Conservation (phyloP, 1,139 yeast genomes). For the Cylindricascospora bacillispora region DNA sequence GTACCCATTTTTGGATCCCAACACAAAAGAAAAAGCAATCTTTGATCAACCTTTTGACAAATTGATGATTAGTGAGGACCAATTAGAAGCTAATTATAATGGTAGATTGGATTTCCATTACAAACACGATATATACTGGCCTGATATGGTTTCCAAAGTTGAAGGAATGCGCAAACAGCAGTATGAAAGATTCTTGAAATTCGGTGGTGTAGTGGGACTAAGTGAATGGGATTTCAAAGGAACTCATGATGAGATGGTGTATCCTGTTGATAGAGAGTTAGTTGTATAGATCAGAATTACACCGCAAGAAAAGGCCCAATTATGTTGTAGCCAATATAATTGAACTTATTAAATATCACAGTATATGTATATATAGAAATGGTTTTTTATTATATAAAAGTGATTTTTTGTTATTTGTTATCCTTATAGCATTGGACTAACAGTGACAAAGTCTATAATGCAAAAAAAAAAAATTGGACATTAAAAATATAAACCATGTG, state of each 20-base stretch:
- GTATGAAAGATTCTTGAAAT: conserved; percentile 42
- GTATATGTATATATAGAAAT: too few species aligned
- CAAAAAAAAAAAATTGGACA: too few species aligned
- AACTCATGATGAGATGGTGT: conserved; percentile 31
- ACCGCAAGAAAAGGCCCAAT: too few species aligned
- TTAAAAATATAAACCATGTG: too few species aligned
- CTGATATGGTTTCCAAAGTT: conserved; percentile 45
- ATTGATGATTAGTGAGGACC: conserved; percentile 56
- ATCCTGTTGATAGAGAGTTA: conserved; percentile 28
- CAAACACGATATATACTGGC: conserved; percentile 69
- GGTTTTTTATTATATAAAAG: too few species aligned
- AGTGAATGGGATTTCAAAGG: conserved; percentile 71
- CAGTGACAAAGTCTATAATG: too few species aligned
- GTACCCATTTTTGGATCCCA: conserved; percentile 85
- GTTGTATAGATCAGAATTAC: too few species aligned
- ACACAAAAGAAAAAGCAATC: conserved; percentile 77
- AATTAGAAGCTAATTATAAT: conserved; percentile 68
- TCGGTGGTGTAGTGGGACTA: conserved; percentile 61
- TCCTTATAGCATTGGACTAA: too few species aligned
- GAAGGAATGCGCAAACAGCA: conserved; percentile 38
- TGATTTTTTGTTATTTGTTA: too few species aligned
- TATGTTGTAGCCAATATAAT: too few species aligned
- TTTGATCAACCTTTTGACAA: conserved; percentile 76
- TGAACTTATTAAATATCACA: too few species aligned
- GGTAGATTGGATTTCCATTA: conserved; percentile 73